These are phyloP conservation scores for Ophidiomyces ophidiicola DNA, from an alignment of 2,329 filamentous ascomycete genomes.

Conservation along the genomic window DNA sequence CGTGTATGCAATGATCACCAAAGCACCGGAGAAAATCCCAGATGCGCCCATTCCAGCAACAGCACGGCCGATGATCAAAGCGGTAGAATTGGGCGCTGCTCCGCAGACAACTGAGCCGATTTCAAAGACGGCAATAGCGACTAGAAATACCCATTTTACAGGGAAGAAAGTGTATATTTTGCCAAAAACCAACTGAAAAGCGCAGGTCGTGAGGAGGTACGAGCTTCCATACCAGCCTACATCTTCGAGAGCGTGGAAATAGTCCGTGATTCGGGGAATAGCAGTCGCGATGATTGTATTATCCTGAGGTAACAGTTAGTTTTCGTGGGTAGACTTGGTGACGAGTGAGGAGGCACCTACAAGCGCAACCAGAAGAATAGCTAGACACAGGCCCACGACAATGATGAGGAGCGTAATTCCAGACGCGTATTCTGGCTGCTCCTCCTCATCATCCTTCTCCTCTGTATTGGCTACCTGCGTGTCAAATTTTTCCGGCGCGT, in stretches of 20 bases:
- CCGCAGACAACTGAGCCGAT: conserved; percentile 32
- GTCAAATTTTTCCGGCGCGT: neutral
- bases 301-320: conserved; percentile 19
- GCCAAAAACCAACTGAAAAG: conserved; percentile 34
- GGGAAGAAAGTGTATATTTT: conserved; percentile 35
- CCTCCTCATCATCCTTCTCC: conserved; percentile 4
- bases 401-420: conserved; percentile 14
- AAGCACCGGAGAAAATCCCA: conserved; percentile 30
- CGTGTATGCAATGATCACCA: conserved; percentile 18
- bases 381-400: conserved; percentile 13
- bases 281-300: conserved; percentile 38
- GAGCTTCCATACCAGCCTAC: conserved; percentile 40
- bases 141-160: conserved; percentile 34
- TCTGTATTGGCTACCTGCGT: neutral
- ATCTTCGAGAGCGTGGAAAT: conserved; percentile 37
- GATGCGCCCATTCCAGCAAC: conserved; percentile 31
- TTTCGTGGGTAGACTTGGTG: neutral
- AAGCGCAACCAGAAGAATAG: conserved; percentile 15
- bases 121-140: conserved; percentile 32
- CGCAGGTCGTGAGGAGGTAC: conserved; percentile 34
- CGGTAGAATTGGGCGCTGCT: conserved; percentile 27
- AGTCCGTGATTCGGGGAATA: conserved; percentile 38
- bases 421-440: conserved; percentile 8
- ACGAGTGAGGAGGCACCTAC: conserved; percentile 6
- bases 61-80: conserved; percentile 33